Evolutionary conservation across 805 yeast genomes (phyloP), one percentile per base, ranked within the genome.

Genomic region (Kodamaea laetipori): DNA sequence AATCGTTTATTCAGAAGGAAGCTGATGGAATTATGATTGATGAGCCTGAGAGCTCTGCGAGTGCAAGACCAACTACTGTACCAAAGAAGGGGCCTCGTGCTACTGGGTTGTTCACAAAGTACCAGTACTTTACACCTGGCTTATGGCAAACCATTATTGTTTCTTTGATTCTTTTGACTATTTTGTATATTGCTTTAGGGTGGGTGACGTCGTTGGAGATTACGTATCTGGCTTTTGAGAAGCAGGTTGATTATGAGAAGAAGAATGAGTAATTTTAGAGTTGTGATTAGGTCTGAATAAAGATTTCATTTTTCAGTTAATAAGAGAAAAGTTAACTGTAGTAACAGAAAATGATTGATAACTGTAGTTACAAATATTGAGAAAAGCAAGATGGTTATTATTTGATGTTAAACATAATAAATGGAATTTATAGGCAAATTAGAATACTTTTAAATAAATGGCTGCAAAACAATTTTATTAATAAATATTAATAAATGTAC

Each of bases 151-250:
- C 84, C 43, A 65, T 84, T 46, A 63, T 90, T 33, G 89, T 88
- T 12, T 72, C 88, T 2, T 61, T 76, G 9, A 62, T 87, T 48
- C 68, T 90, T 50, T 45, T 87, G 15, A 65, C 64, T 26, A 71
- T 88, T 31, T 67, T 88, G 43, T 57, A 71, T 39, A 67, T 75
- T 40, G 92, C 95, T 11, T 72, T 89, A 48, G 58, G 77, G 40
- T 88, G 96, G 94, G 67, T 88, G 37, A 60, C 79, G 17, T 71
- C 83, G 15, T 64, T 90, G 52, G 82, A 85, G 58, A 85, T 90
- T 53, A 78, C 92, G 56, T 89, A 90, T 71, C 80, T 80, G 51
- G 82, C 96, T 10, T 83, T 90, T 56, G 95, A 88, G 47, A 86
- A 82, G 66, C 83, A 77, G 45, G 70, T 77, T 39, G 77, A 72